A percentile compares a stretch with the other conserved stretches of the same genome.
Evolutionary conservation across 306 rosid genomes (phyloP).

Genomic region (Datisca glomerata): DNA sequence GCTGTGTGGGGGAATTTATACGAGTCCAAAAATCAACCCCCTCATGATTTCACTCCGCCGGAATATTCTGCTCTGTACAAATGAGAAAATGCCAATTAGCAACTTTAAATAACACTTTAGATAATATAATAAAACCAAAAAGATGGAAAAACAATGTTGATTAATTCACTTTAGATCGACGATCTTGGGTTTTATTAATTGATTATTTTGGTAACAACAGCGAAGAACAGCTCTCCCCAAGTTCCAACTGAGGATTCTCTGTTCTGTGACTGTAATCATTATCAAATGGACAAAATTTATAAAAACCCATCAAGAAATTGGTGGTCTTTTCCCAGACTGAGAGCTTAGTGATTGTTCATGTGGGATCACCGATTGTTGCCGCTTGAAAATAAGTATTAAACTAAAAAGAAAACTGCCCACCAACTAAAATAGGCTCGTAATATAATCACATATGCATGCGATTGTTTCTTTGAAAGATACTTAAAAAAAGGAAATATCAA

Average conservation of each 20-base stretch:
- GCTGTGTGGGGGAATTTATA: neutral
- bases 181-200: neutral
- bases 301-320: neutral
- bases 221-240: slow-evolving; percentile 7
- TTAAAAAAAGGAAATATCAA: no score
- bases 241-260: slow-evolving; percentile 1
- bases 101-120: neutral
- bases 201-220: neutral
- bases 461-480: no score
- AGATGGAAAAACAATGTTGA: neutral
- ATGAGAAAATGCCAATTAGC: no score
- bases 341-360: no score
- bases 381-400: no score
- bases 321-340: neutral
- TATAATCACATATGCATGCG: no score
- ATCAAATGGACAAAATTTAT: slow-evolving; percentile 7
- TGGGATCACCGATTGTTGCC: no score
- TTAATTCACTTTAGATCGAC: neutral
- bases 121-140: neutral
- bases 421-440: no score
- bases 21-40: neutral
- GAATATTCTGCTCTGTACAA: neutral
- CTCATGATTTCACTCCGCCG: neutral
- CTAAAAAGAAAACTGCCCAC: no score
- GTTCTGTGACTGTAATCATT: slow-evolving; percentile 6